A percentile compares a stretch with the other conserved stretches of the same genome.
Evolutionary conservation across 139 green algal genomes (phyloP).

Genomic region (Picochlorum sp.): DNA sequence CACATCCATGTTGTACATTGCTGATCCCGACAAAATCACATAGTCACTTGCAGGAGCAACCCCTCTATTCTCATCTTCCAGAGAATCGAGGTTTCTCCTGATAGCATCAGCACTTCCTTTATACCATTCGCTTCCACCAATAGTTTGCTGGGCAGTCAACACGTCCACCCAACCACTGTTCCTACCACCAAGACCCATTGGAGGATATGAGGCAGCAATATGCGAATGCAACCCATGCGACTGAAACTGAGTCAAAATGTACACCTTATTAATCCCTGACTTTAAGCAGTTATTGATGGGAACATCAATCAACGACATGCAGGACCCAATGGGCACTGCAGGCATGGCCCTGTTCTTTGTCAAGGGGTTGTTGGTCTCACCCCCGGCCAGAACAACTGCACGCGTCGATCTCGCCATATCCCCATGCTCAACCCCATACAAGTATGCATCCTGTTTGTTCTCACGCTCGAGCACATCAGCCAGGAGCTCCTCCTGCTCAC

Average conservation of each 20-base stretch:
- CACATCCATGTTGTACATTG: conserved; percentile 34
- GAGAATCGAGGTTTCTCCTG: conserved; percentile 34
- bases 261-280: conserved; percentile 53
- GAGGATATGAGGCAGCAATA: conserved; percentile 38
- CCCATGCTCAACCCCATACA: conserved; percentile 2
- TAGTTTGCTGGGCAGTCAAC: conserved; percentile 42
- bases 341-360: conserved; percentile 40
- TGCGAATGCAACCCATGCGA: conserved; percentile 45
- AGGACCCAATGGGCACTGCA: conserved; percentile 38
- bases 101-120: conserved; percentile 41
- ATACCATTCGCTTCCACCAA: conserved; percentile 31
- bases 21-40: conserved; percentile 37
- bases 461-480: not conserved
- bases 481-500: not conserved
- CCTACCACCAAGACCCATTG: conserved; percentile 30
- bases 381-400: conserved; percentile 44
- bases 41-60: conserved; percentile 29
- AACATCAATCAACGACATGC: conserved; percentile 40
- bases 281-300: conserved; percentile 52
- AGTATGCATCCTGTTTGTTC: not conserved
- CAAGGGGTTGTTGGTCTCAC: conserved; percentile 39
- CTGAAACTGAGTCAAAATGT: conserved; percentile 56
- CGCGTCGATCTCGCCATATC: conserved; percentile 28
- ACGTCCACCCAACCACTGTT: conserved; percentile 43
- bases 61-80: conserved; percentile 24